phyloP scores from a whole-genome alignment of 257 asterid genomes.

The Eucommia ulmoides region DNA sequence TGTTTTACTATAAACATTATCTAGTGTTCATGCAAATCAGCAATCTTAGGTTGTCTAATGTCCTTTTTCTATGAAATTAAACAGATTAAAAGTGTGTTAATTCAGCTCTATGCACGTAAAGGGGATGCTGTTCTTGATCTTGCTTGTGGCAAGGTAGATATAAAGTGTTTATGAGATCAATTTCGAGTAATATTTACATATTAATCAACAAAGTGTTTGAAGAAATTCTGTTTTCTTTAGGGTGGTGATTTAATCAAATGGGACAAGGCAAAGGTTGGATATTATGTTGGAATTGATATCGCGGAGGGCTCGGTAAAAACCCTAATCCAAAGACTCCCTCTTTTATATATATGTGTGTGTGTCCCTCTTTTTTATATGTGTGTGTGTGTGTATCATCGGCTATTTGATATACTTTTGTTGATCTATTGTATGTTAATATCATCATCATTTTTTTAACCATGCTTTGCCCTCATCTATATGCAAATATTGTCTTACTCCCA shows the following conservation, averaged over 20 bases:
- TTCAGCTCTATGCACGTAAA: slow-evolving; percentile 66
- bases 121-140: slow-evolving; percentile 96
- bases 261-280: slow-evolving; percentile 94
- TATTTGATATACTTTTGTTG: too few relatives aligned
- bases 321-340: too few relatives aligned
- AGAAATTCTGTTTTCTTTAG: slow-evolving; percentile 23
- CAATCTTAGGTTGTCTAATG: background rate
- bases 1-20: too few relatives aligned
- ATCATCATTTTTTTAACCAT: too few relatives aligned
- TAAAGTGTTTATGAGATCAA: slow-evolving; percentile 2
- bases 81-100: slow-evolving; percentile 93
- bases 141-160: slow-evolving; percentile 93
- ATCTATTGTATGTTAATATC: too few relatives aligned
- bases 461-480: too few relatives aligned
- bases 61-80: slow-evolving; percentile 9
- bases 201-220: slow-evolving; percentile 1
- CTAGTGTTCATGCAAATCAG: too few relatives aligned
- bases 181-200: background rate
- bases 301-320: slow-evolving; percentile 97
- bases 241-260: slow-evolving; percentile 99
- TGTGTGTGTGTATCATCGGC: too few relatives aligned
- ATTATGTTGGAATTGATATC: slow-evolving; percentile 89
- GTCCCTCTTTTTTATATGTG: too few relatives aligned
- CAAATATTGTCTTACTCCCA: too few relatives aligned
- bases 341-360: background rate